Percentiles rank a stretch among this genome's conserved stretches.
These are phyloP conservation scores for Mortierella sp. DNA, from an alignment of 371 early-diverging fungal genomes.

Conservation along the genomic window DNA sequence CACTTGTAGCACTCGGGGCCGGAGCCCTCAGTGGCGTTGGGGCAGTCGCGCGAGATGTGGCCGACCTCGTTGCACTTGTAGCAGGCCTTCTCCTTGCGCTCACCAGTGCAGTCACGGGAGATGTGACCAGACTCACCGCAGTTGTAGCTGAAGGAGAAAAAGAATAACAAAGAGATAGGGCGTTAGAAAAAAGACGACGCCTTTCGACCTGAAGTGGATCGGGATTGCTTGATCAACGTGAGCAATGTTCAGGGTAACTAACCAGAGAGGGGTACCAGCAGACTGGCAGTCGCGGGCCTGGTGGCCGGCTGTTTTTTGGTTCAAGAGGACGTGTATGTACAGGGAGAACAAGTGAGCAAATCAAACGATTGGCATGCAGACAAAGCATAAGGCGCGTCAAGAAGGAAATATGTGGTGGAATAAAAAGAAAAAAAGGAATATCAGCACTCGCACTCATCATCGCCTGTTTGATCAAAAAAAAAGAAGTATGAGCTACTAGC, in stretches of 20 bases:
- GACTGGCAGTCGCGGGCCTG: slow-evolving; percentile 73
- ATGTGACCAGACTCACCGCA: slow-evolving; percentile 73
- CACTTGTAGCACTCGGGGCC: slow-evolving; percentile 73
- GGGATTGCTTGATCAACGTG: neutral
- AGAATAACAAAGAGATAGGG: neutral
- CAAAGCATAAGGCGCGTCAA: neutral
- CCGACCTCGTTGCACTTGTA: slow-evolving; percentile 75
- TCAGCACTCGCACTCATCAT: slow-evolving; percentile 22
- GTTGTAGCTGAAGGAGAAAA: slow-evolving; percentile 64
- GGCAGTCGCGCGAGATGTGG: slow-evolving; percentile 74
- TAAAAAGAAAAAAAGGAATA: slow-evolving; percentile 17
- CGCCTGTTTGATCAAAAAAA: neutral
- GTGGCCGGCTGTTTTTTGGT: slow-evolving; percentile 66
- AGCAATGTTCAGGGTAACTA: slow-evolving; percentile 34
- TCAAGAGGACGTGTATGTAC: neutral
- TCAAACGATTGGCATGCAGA: slow-evolving; percentile 13
- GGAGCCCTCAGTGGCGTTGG: slow-evolving; percentile 58
- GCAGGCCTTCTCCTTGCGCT: slow-evolving; percentile 73
- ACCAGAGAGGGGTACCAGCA: slow-evolving; percentile 69
- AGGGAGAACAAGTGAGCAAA: slow-evolving; percentile 14
- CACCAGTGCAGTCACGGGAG: slow-evolving; percentile 62
- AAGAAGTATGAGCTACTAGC: slow-evolving; percentile 3
- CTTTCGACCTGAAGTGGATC: too few relatives aligned
- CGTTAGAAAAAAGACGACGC: neutral
- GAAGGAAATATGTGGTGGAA: slow-evolving; percentile 15